phyloP scores from a whole-genome alignment of 2,329 filamentous ascomycete species.

The Sclerotinia sclerotiorum region DNA sequence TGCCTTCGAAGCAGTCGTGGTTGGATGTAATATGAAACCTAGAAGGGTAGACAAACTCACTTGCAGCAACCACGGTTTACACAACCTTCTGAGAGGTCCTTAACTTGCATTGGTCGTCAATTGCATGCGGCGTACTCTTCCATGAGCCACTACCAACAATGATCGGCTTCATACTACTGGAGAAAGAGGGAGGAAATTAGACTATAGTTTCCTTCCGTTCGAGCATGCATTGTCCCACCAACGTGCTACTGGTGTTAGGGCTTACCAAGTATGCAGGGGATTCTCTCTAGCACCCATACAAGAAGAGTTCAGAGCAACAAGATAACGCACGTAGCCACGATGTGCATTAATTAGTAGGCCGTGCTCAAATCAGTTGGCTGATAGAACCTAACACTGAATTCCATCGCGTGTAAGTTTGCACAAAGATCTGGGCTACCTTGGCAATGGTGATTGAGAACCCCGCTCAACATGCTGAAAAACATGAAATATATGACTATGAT shows the following conservation, averaged over 20 bases:
- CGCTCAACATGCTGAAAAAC: not conserved
- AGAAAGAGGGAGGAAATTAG: not conserved
- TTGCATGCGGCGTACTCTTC: not conserved
- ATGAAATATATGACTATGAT: not conserved
- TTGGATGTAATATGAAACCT: not conserved
- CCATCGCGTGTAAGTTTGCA: not conserved
- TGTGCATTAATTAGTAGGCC: not conserved
- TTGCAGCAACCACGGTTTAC: not conserved
- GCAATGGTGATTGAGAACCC: not conserved
- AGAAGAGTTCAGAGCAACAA: not conserved
- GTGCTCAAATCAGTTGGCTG: not conserved
- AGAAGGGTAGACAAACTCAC: not conserved
- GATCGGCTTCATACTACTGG: not conserved
- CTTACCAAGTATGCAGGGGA: too few species aligned
- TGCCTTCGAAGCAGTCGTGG: not conserved
- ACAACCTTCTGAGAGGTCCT: not conserved
- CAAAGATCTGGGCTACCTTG: not conserved
- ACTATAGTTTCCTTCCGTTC: constrained; percentile 3
- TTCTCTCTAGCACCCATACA: not conserved
- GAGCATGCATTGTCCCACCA: not conserved
- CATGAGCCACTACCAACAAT: not conserved
- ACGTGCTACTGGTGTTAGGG: not conserved
- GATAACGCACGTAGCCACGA: not conserved
- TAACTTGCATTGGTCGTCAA: not conserved
- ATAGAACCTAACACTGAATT: not conserved